Evolutionary conservation across 176 grass and related monocot species (phyloP).

Genomic region (Canna indica): DNA sequence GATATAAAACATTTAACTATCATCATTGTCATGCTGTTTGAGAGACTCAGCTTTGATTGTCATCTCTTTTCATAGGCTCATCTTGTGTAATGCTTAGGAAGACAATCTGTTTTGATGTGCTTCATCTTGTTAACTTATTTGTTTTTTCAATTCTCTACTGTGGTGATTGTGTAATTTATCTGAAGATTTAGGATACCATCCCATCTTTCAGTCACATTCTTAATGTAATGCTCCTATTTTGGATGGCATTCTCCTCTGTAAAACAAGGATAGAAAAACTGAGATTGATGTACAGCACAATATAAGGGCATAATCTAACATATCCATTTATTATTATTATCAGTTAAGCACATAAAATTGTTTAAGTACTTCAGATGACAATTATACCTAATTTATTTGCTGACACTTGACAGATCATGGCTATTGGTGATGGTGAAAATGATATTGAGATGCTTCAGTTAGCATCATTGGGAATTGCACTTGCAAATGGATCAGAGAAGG

Average conservation of each 20-base stretch:
- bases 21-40: too few species aligned
- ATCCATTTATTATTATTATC: not conserved
- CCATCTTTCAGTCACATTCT: not conserved
- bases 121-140: too few species aligned
- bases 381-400: not conserved
- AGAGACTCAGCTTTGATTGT: too few species aligned
- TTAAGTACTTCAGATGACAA: not conserved
- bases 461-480: conserved; percentile 76
- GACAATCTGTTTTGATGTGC: too few species aligned
- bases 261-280: not conserved
- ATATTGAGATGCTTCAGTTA: conserved; percentile 82
- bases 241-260: not conserved
- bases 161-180: too few species aligned
- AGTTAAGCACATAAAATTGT: not conserved
- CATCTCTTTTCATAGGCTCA: too few species aligned
- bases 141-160: too few species aligned
- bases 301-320: not conserved
- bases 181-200: too few species aligned
- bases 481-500: conserved; percentile 82
- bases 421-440: conserved; percentile 97
- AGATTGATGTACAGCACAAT: not conserved
- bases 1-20: not conserved
- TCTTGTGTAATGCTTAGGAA: too few species aligned
- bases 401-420: conserved; percentile 76
- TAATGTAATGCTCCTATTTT: not conserved